phyloP scores from a whole-genome alignment of 495 filamentous ascomycete genomes.

The Neurospora africana region DNA sequence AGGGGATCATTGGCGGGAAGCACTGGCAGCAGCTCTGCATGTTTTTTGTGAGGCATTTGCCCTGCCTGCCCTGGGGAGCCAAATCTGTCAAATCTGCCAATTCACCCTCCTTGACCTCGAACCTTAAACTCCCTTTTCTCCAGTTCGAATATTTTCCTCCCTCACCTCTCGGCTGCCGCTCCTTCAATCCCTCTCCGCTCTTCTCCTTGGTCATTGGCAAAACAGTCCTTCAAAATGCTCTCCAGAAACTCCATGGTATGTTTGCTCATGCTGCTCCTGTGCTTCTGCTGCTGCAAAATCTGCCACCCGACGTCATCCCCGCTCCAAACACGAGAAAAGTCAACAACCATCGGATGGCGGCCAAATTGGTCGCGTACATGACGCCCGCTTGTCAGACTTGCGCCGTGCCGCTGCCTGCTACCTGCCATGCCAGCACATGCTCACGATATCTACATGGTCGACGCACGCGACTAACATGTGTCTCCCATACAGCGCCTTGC shows the following conservation, averaged over 20 bases:
- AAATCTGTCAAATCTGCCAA: neutral
- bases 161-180: neutral
- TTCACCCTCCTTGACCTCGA: neutral
- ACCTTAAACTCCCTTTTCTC: slow-evolving; percentile 4
- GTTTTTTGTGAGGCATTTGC: slow-evolving; percentile 22
- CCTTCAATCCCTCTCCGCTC: slow-evolving; percentile 1
- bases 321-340: neutral
- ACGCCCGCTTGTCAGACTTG: neutral
- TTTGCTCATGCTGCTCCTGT: slow-evolving; percentile 2
- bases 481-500: slow-evolving; percentile 39
- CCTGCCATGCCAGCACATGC: neutral
- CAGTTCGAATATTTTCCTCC: slow-evolving; percentile 5
- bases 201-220: slow-evolving; percentile 7
- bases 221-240: slow-evolving; percentile 41
- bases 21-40: neutral
- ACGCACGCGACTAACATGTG: neutral
- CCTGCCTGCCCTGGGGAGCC: neutral
- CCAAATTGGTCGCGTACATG: neutral
- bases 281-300: slow-evolving; percentile 6
- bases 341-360: neutral
- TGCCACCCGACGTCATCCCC: slow-evolving; percentile 6
- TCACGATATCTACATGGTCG: neutral
- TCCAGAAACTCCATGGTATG: slow-evolving; percentile 47
- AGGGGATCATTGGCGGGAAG: neutral
- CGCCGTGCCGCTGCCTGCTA: neutral